These are phyloP conservation scores for Pterocarpus macrocarpus DNA, from an alignment of 306 rosid species.

Conservation along the genomic window DNA sequence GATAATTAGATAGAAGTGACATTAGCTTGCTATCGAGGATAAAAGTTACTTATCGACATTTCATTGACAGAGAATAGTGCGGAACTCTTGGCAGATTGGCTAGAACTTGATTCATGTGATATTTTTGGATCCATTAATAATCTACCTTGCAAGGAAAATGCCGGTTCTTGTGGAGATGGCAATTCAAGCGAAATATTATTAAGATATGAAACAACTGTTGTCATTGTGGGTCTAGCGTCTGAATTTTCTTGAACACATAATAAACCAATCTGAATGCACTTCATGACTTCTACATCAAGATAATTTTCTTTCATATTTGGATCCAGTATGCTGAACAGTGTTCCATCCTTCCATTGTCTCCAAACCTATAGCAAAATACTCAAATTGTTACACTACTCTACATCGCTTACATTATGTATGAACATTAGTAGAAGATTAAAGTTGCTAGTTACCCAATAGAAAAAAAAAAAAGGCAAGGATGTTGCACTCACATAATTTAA, in stretches of 20 bases:
- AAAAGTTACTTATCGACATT: slow-evolving; percentile 15
- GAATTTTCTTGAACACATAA: slow-evolving; percentile 58
- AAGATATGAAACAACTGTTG: slow-evolving; percentile 44
- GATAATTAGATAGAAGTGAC: background rate
- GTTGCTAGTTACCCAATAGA: background rate
- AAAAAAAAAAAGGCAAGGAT: background rate
- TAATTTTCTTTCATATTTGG: slow-evolving; percentile 37
- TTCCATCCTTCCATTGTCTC: slow-evolving; percentile 53
- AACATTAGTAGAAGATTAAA: background rate
- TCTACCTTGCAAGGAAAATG: background rate
- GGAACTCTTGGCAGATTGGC: background rate
- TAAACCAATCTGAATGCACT: slow-evolving; percentile 56
- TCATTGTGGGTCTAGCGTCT: slow-evolving; percentile 55
- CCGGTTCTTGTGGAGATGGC: slow-evolving; percentile 53
- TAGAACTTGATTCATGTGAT: background rate
- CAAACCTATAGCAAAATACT: slow-evolving; percentile 45
- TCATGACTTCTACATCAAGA: slow-evolving; percentile 24
- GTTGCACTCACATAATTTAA: slow-evolving; percentile 43
- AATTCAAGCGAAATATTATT: slow-evolving; percentile 36
- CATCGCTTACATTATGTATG: background rate
- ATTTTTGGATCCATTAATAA: background rate
- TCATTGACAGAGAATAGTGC: background rate
- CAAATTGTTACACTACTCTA: background rate
- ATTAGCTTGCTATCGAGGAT: slow-evolving; percentile 26
- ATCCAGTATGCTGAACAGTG: slow-evolving; percentile 47